Evolutionary conservation across 768 basidiomycete genomes (phyloP).

Genomic region (Vararia minispora): DNA sequence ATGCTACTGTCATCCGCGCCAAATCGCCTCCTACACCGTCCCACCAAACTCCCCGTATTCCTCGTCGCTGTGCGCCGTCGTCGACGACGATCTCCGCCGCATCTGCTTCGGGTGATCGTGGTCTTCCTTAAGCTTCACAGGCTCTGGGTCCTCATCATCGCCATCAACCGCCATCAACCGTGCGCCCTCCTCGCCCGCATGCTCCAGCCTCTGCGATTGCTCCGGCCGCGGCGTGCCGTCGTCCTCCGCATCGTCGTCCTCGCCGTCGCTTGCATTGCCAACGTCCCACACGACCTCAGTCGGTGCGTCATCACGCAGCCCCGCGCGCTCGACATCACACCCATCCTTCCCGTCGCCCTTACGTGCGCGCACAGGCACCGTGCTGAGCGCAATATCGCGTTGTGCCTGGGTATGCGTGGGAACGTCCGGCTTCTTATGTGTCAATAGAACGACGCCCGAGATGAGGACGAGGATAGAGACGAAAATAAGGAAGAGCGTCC

Average conservation of each 20-base stretch:
- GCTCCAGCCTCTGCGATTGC: conserved; percentile 12
- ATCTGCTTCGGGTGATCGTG: too few relatives aligned
- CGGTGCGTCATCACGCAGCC: conserved; percentile 28
- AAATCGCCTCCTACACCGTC: too few relatives aligned
- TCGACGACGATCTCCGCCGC: too few relatives aligned
- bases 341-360: conserved; percentile 21
- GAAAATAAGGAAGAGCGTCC: conserved; percentile 85
- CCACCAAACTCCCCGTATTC: too few relatives aligned
- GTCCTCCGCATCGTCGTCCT: conserved; percentile 36
- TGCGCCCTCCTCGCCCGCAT: too few relatives aligned
- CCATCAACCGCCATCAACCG: too few relatives aligned
- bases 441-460: conserved; percentile 85
- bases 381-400: conserved; percentile 19
- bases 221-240: conserved; percentile 24
- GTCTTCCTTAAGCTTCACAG: too few relatives aligned
- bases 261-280: conserved; percentile 62
- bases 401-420: conserved; percentile 18
- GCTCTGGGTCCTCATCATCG: too few relatives aligned
- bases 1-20: too few relatives aligned
- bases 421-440: conserved; percentile 80
- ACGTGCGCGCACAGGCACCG: conserved; percentile 19
- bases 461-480: conserved; percentile 80
- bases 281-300: conserved; percentile 54
- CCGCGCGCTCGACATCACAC: conserved; percentile 32
- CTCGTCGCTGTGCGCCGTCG: too few relatives aligned